Percentiles rank a stretch among this genome's conserved stretches.
phyloP scores from a whole-genome alignment of 768 basidiomycete species.

The Exsudoporus frostii region DNA sequence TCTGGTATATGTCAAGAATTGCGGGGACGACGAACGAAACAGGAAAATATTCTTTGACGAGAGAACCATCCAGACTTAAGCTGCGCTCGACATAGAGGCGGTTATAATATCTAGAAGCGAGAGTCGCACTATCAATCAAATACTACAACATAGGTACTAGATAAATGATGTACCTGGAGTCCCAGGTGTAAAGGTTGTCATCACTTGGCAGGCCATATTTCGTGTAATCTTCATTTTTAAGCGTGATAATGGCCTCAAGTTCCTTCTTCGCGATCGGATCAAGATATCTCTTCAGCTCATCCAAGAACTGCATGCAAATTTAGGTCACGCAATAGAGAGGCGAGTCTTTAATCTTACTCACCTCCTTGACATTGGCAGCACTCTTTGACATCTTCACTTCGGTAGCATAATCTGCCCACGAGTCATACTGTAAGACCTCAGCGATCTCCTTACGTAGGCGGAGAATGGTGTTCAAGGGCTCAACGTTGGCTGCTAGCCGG shows the following conservation, averaged over 20 bases:
- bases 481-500: constrained; percentile 64
- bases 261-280: constrained; percentile 71
- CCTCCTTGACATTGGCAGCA: constrained; percentile 54
- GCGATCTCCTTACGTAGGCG: constrained; percentile 68
- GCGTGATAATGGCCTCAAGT: constrained; percentile 54
- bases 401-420: constrained; percentile 80
- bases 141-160: not conserved
- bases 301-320: constrained; percentile 53
- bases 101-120: constrained; percentile 22
- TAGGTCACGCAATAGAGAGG: not conserved
- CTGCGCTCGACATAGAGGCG: constrained; percentile 52
- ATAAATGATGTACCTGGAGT: constrained; percentile 56
- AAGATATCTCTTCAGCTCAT: constrained; percentile 68
- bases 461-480: constrained; percentile 64
- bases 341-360: constrained; percentile 23
- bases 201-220: constrained; percentile 59
- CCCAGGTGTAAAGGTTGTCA: constrained; percentile 74
- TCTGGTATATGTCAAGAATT: constrained; percentile 78
- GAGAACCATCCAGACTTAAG: constrained; percentile 65
- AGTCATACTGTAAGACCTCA: constrained; percentile 63
- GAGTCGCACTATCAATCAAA: not conserved
- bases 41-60: constrained; percentile 87
- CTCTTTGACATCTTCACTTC: constrained; percentile 82
- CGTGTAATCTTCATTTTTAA: constrained; percentile 73
- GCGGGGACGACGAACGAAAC: constrained; percentile 75